Evolutionary conservation across 495 filamentous ascomycete genomes (phyloP), one percentile per base, ranked within the genome.

Genomic region (Podospora comata): DNA sequence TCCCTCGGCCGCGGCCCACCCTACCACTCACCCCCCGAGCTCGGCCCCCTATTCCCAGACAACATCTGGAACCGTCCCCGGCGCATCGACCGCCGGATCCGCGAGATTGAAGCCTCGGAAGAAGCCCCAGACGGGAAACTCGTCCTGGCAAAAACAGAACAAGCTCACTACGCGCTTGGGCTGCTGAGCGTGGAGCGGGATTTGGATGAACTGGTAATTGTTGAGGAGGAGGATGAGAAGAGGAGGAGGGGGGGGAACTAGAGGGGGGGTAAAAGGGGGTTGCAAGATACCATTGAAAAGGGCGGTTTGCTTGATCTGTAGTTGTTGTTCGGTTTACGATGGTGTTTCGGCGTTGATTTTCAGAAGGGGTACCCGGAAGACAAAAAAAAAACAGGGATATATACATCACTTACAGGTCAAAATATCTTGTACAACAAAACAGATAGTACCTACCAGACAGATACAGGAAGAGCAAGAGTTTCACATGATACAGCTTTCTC

Each of bases 1-100:
- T 84, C 87, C 65, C 77, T 88, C 67, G 92, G 92, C 3, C 84
- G 86, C 7, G 94, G 93, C 0, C 93, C 93, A 19, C 86, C 86
- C 15, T 97, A 95, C 76, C 72, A 79, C 64, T 77, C 83, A 67
- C 82, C 84, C n/a, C 78, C 79, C 26, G 74, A 78, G 60, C 67
- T 81, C 26, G 76, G 72, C 0, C 73, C 68, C 65, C 64, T 78
- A 56, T 65, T 75, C 32, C 73, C 77, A 26, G 71, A 76, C 61
- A 74, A 75, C 69, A 72, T 84, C 65, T 81, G 77, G 81, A 71
- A 78, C 59, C 73, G 75, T 44, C 79, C 81, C 13, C 71, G 81
- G 20, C 68, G 77, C 1, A 78, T 84, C 44, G 81, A 85, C 64
- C 68, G 73, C 58, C 73, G 76, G 19, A 82, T 83, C 59, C 71